Evolutionary conservation across 257 asterid genomes (phyloP).

Genomic region (Solanum bulbocastanum): DNA sequence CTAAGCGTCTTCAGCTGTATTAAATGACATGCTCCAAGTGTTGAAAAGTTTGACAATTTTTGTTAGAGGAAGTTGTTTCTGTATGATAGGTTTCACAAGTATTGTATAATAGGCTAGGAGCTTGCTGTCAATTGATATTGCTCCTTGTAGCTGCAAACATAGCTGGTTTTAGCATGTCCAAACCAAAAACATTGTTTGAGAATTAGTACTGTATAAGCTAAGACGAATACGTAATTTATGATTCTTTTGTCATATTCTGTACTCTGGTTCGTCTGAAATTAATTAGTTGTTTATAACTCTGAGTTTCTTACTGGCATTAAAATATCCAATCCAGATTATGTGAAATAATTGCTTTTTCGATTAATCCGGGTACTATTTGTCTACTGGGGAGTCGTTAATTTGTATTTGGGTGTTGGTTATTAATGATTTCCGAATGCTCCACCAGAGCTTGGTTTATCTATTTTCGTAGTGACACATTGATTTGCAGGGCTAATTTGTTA

Average conservation of each 20-base stretch:
- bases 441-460: neutral
- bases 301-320: neutral
- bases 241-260: neutral
- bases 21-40: neutral
- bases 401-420: neutral
- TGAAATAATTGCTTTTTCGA: neutral
- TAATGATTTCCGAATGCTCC: neutral
- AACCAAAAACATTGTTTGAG: neutral
- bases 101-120: neutral
- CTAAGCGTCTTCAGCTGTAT: conserved; percentile 5
- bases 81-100: neutral
- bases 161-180: neutral
- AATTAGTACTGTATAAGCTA: neutral
- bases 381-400: neutral
- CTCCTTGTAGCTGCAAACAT: neutral
- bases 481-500: neutral
- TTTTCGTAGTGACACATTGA: neutral
- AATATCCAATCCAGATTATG: neutral
- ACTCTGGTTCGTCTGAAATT: neutral
- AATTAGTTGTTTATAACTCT: neutral
- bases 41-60: neutral
- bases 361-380: neutral
- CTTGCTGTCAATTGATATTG: neutral
- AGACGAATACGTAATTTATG: neutral
- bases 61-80: neutral